Percentiles rank a stretch among this genome's conserved stretches.
phyloP scores from a whole-genome alignment of 177 flowering plant genomes.

The Tripterygium wilfordii region DNA sequence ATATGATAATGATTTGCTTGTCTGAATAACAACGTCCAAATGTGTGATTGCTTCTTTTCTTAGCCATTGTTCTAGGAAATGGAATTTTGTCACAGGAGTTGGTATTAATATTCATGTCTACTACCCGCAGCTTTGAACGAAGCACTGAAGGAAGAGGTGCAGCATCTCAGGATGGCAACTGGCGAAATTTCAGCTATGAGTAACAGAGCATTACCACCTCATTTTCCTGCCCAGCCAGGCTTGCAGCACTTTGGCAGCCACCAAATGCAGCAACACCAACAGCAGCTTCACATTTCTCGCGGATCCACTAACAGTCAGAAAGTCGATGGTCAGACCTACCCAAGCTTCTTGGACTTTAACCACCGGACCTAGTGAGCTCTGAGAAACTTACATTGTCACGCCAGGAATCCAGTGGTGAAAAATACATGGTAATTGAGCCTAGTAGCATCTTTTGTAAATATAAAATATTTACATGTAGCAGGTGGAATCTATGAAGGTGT shows the following conservation, averaged over 20 bases:
- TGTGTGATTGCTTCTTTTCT: too few relatives aligned
- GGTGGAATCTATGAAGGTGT: slow-evolving; percentile 20
- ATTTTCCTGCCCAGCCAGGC: slow-evolving; percentile 40
- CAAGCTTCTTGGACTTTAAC: slow-evolving; percentile 52
- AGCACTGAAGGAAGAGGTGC: slow-evolving; percentile 74
- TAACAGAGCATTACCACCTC: slow-evolving; percentile 37
- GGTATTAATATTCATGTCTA: not conserved
- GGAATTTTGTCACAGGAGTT: too few relatives aligned
- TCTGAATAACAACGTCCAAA: too few relatives aligned
- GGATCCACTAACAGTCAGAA: slow-evolving; percentile 32
- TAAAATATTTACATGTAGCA: slow-evolving; percentile 20
- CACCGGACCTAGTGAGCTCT: slow-evolving; percentile 24
- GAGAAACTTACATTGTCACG: too few relatives aligned
- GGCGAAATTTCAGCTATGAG: slow-evolving; percentile 48
- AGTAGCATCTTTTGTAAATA: slow-evolving; percentile 19
- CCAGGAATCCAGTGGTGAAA: not conserved
- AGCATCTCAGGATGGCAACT: slow-evolving; percentile 68
- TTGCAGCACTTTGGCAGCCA: slow-evolving; percentile 30
- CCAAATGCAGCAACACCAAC: slow-evolving; percentile 38
- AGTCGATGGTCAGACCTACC: slow-evolving; percentile 34
- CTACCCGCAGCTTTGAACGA: slow-evolving; percentile 67
- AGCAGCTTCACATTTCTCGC: slow-evolving; percentile 31
- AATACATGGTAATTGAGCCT: slow-evolving; percentile 1
- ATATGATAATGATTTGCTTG: too few relatives aligned
- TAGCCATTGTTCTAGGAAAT: too few relatives aligned